Base-by-base conservation (phyloP, 495 filamentous ascomycete species). In the Penicillium atrosanguineum region DNA sequence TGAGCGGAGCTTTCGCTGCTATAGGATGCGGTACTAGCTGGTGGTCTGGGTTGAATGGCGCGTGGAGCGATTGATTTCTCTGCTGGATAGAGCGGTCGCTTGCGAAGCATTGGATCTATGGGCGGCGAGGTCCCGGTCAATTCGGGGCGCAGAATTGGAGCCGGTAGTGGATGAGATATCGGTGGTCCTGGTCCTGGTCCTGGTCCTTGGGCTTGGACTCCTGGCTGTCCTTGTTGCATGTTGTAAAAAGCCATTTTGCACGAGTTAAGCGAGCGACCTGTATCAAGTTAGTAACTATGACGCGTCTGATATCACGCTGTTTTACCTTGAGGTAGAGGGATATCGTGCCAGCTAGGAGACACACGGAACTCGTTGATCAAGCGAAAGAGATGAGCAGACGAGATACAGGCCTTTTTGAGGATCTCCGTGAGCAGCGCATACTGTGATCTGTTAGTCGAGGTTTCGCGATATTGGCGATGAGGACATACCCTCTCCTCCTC, bases 401-500 rank as follows among this genome's bases (percentile, higher is more conserved):
- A 64, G 37, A 85, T 70, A 31, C 73, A 64, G n/a, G 75, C 76
- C 44, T 77, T 76, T 65, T 84, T 85, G 55, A 86, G 63, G 60
- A 86, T 84, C 60, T 85, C 82, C 28, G 80, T 78, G 48, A 85
- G 76, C 48, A 86, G 59, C 31, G 63, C 72, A 59, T 82, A 79
- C 68, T 79, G 62, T 61, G 23, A 3, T n/a, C 7, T 20, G 23
- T 45, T 26, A 56, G 54, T 50, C 38, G 54, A n/a, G 43, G 41
- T 26, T 4, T 34, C 51, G 28, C 36, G 36, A 36, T 51, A 9
- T 21, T 12, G 15, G 25, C n/a, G 20, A 28, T 18, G 52, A n/a
- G n/a, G n/a, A 47, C 76, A 45, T 76, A 85, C 82, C 76, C 80
- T 79, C 71, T 85, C 82, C 70, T 77, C 74, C 69, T 84, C 79